Evolutionary conservation across 768 basidiomycete genomes (phyloP).

Genomic region (Clavaria fumosa): DNA sequence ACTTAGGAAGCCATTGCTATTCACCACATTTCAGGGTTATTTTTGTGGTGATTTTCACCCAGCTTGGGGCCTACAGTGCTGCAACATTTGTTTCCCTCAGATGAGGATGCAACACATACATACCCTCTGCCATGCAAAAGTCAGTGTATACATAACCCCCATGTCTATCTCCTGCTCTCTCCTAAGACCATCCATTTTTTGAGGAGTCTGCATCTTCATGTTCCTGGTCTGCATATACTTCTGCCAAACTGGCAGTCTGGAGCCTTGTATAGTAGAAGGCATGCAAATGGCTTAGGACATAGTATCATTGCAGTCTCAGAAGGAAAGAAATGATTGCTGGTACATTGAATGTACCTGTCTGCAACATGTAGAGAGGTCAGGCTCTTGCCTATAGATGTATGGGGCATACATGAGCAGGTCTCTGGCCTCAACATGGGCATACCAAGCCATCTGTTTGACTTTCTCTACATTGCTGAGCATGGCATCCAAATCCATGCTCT

Average conservation of each 20-base stretch:
- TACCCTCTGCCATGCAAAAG: constrained; percentile 42
- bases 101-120: constrained; percentile 21
- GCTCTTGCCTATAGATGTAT: neutral
- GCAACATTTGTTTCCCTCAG: neutral
- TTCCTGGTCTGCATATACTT: constrained; percentile 25
- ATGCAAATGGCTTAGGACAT: constrained; percentile 50
- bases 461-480: constrained; percentile 30
- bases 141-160: constrained; percentile 20
- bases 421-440: constrained; percentile 47
- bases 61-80: too few species aligned
- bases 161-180: constrained; percentile 22
- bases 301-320: constrained; percentile 57
- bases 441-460: constrained; percentile 45
- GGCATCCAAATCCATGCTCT: constrained; percentile 31
- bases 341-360: constrained; percentile 48
- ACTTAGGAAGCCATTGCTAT: too few species aligned
- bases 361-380: constrained; percentile 6
- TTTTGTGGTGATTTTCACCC: too few species aligned
- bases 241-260: constrained; percentile 52
- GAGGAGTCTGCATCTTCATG: constrained; percentile 29
- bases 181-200: too few species aligned
- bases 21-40: too few species aligned
- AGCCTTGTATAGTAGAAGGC: constrained; percentile 39
- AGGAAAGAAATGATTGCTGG: constrained; percentile 43
- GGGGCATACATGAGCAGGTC: constrained; percentile 51